Conservation (phyloP, 2,329 filamentous ascomycete genomes). For the Moelleriella libera region DNA sequence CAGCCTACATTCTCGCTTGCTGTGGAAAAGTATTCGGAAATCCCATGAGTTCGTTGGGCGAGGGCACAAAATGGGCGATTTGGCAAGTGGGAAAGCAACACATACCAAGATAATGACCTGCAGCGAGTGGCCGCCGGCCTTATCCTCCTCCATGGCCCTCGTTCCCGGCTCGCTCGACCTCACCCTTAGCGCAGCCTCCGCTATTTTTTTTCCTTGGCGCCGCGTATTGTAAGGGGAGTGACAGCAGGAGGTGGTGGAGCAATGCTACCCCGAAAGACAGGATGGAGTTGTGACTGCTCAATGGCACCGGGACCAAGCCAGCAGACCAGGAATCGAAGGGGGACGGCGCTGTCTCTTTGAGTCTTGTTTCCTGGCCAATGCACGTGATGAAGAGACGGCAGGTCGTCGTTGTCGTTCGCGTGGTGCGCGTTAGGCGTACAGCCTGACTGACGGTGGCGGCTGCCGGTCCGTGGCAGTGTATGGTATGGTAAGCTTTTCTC, state of each 20-base stretch:
- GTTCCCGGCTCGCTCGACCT: neutral
- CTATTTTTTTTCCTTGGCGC: neutral
- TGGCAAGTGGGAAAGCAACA: neutral
- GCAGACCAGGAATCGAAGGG: no score
- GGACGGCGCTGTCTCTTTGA: no score
- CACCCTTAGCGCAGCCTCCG: neutral
- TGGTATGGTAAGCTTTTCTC: neutral
- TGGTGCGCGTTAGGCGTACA: neutral
- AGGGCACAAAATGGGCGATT: neutral
- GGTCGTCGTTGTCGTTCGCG: neutral
- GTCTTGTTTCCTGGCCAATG: no score
- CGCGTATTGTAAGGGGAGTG: neutral
- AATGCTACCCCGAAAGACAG: neutral
- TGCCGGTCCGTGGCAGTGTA: neutral
- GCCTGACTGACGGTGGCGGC: neutral
- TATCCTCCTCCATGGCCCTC: conserved; percentile 10
- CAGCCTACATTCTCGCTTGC: neutral
- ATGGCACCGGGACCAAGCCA: neutral
- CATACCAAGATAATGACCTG: conserved; percentile 61
- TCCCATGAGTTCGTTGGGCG: neutral
- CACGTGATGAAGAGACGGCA: no score
- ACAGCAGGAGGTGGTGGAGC: neutral
- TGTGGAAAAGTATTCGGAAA: neutral
- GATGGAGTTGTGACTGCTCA: neutral
- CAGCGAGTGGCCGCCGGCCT: conserved; percentile 26